Evolutionary conservation across 352 stramenopile genomes (phyloP).

Genomic region (Phytophthora citricola): DNA sequence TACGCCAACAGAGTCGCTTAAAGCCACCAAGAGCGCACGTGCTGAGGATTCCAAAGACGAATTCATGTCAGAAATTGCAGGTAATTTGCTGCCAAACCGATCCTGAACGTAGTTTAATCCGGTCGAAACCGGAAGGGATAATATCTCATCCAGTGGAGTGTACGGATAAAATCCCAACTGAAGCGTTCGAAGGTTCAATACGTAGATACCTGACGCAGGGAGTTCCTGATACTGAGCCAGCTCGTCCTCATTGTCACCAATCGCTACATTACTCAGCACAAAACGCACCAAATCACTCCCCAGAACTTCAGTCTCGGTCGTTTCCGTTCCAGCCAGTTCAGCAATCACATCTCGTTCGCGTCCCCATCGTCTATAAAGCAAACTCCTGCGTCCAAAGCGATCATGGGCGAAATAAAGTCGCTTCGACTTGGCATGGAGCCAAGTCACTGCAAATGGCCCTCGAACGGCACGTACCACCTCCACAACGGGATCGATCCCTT

Average conservation of each 20-base stretch:
- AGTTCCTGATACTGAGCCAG: conserved; percentile 67
- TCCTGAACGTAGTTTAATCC: conserved; percentile 23
- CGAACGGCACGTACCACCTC: conserved; percentile 52
- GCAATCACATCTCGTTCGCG: conserved; percentile 28
- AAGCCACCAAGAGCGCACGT: conserved; percentile 56
- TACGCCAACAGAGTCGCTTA: conserved; percentile 83
- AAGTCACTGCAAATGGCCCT: conserved; percentile 89
- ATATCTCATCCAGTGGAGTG: conserved; percentile 14
- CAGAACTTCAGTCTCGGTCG: conserved; percentile 10
- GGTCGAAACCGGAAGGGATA: neutral
- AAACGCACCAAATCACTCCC: conserved; percentile 33
- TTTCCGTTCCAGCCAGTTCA: conserved; percentile 20
- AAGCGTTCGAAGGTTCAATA: conserved; percentile 52
- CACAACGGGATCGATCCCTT: conserved; percentile 34
- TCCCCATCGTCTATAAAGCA: conserved; percentile 65
- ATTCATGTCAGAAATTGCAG: neutral
- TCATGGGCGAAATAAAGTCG: conserved; percentile 93
- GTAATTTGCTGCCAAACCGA: conserved; percentile 40
- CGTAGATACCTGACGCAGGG: conserved; percentile 74
- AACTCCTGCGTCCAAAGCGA: conserved; percentile 88
- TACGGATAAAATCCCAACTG: conserved; percentile 53
- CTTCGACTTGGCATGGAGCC: conserved; percentile 61
- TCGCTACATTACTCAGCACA: conserved; percentile 58
- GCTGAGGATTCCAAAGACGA: conserved; percentile 34
- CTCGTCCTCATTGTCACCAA: conserved; percentile 29